These are phyloP conservation scores for Cercospora sp. DNA, from an alignment of 2,329 filamentous ascomycete species.

Conservation along the genomic window DNA sequence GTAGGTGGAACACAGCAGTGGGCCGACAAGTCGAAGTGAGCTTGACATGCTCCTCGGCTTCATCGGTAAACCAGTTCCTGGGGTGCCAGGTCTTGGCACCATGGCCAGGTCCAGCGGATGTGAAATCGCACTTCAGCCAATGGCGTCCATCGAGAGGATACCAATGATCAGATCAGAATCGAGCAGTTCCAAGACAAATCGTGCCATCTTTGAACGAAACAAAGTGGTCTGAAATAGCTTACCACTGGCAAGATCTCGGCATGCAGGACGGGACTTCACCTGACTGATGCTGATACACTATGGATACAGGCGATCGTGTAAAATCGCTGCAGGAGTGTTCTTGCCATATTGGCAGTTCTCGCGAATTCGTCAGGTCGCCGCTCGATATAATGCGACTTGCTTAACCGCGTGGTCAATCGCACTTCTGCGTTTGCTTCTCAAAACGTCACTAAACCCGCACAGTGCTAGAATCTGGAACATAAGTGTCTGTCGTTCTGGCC, in stretches of 20 bases:
- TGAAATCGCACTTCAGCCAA: background rate
- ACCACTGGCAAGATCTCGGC: background rate
- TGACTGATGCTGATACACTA: background rate
- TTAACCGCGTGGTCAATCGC: background rate
- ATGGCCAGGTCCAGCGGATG: background rate
- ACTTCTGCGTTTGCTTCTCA: background rate
- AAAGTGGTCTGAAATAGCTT: background rate
- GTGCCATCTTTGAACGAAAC: background rate
- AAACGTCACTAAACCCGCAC: background rate
- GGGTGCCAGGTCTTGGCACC: background rate
- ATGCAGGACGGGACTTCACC: background rate
- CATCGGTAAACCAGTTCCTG: background rate
- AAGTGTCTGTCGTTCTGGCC: background rate
- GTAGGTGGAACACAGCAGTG: background rate
- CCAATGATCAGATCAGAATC: background rate
- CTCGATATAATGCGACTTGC: background rate
- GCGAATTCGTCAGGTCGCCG: background rate
- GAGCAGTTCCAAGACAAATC: background rate
- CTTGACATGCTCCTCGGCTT: conserved; percentile 1
- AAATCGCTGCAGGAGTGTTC: background rate
- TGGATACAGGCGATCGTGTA: background rate
- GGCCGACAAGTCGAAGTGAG: background rate
- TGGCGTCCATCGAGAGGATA: background rate
- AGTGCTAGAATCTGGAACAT: background rate
- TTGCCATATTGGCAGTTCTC: background rate